Evolutionary conservation across 2,329 filamentous ascomycete genomes (phyloP), one percentile per base, ranked within the genome.

Genomic region (Raffaelea arxii): DNA sequence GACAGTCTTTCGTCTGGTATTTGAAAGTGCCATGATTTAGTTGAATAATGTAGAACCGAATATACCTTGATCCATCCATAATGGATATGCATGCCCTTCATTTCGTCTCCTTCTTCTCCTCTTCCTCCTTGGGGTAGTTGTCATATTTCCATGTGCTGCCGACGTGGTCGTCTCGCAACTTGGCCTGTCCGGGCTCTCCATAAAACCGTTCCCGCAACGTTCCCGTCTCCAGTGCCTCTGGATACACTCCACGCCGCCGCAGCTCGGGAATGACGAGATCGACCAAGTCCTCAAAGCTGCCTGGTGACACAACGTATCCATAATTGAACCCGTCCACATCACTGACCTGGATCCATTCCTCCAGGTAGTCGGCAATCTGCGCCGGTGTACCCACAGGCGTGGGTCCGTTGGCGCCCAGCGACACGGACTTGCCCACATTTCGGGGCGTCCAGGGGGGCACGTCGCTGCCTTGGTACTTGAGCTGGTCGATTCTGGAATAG

Each of bases 251-350:
- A 12, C 50, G 36, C 2, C 48, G 39, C 4, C 46, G 39, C 43
- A 50, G 35, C 37, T 52, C 48, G 2, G 48, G 50, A 10, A 50
- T 43, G 3, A 52, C 39, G 2, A 50, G 41, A 32, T 49, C 48
- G 12, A 52, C 50, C 14, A 52, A 27, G 25, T 52, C 50, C 43
- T 52, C 50, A 12, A 48, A 50, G 22, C 36, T 50, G n/a, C 50
- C 50, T 10, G 50, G 50, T 9, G 48, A 30, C 23, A 46, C 38
- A 5, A 50, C 43, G 30, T 48, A 48, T 6, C 48, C 43, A 42
- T 18, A 25, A n/a, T 87, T 87, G 62, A 87, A 88, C 0, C 82
- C 83, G 56, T 87, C 82, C 1, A 86, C 74, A 52, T 84, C 83
- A 0, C 78, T 80, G 58, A 85, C 82, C 6, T 66, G 56, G 0